Base-by-base conservation (phyloP, 768 basidiomycete genomes). In the Asterophora parasitica region DNA sequence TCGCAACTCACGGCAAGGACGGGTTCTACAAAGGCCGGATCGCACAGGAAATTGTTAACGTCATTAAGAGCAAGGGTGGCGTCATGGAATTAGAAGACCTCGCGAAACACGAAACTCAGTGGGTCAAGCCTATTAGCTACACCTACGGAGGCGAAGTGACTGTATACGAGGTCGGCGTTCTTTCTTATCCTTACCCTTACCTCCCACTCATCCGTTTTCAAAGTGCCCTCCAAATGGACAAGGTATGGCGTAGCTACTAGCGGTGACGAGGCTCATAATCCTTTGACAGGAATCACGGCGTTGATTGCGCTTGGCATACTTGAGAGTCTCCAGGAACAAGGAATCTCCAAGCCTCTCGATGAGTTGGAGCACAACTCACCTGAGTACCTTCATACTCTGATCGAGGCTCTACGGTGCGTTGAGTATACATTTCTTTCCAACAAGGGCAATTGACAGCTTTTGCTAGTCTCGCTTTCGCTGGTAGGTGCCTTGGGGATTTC, bases 141-240 rank as follows among this genome's bases (percentile, higher is more conserved):
- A 92, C 86, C 2, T 98, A 90, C 57, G 85, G 76, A 15, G 72
- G 76, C 7, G 88, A 92, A 49, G 86, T 97, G 6, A 92, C 92
- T 0, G 73, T 98, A 0, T 92, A 92, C 63, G 95, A 99, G 78
- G 92, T 88, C 56, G 51, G 32, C 7, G n/a, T 27, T 31, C 8
- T 43, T 7, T 10, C 12, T 3, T 23, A 31, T 8, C 39, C 44
- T 47, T 3, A 16, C 17, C 11, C 3, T 4, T 19, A 10, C 23
- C 6, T 8, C 9, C n/a, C 10, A 43, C 51, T 15, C 44, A 56
- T 32, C 31, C 43, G n/a, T n/a, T n/a, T n/a, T n/a, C n/a, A 5
- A 36, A 92, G 91, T 95, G 92, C 58, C 95, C 94, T 7, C 95
- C 95, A 0, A 98, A 96, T 62, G 93, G 95, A 7, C 94, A 97